These are phyloP conservation scores for Wickerhamiella brachini DNA, from an alignment of 805 yeast genomes.

Conservation along the genomic window DNA sequence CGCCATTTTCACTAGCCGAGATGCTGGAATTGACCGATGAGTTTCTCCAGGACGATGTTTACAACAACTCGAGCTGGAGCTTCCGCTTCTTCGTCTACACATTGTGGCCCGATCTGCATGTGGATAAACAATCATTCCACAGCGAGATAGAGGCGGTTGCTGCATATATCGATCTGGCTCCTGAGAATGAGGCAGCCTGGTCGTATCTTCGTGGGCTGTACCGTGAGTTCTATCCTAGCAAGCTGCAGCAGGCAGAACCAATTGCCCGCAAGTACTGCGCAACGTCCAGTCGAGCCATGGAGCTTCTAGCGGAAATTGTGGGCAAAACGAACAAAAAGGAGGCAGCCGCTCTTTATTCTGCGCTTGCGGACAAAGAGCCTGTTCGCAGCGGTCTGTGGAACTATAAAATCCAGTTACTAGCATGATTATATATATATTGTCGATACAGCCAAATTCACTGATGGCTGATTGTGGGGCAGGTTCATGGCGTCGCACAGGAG, in stretches of 20 bases:
- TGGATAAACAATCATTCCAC: constrained; percentile 17
- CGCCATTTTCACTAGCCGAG: constrained; percentile 13
- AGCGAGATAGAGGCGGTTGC: constrained; percentile 43
- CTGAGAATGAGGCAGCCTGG: constrained; percentile 82
- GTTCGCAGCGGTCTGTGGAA: constrained; percentile 36
- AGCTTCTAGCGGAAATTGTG: background rate
- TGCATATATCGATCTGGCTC: constrained; percentile 40
- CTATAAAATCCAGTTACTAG: constrained; percentile 17
- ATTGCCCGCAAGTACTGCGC: background rate
- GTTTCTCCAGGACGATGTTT: constrained; percentile 46
- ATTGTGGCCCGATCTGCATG: constrained; percentile 8
- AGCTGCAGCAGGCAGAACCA: background rate
- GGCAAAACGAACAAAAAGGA: constrained; percentile 19
- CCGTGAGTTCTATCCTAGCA: constrained; percentile 23
- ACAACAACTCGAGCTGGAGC: constrained; percentile 91
- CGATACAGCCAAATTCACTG: too few relatives aligned
- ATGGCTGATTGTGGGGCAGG: background rate
- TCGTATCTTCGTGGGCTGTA: constrained; percentile 57
- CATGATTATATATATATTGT: background rate
- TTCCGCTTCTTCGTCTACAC: constrained; percentile 51
- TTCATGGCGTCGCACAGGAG: background rate
- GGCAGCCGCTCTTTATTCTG: constrained; percentile 34
- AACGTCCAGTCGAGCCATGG: background rate
- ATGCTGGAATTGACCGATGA: constrained; percentile 41
- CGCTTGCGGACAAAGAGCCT: constrained; percentile 47